Evolutionary conservation across 2,329 filamentous ascomycete species (phyloP).

Genomic region (Fusarium floridanum): DNA sequence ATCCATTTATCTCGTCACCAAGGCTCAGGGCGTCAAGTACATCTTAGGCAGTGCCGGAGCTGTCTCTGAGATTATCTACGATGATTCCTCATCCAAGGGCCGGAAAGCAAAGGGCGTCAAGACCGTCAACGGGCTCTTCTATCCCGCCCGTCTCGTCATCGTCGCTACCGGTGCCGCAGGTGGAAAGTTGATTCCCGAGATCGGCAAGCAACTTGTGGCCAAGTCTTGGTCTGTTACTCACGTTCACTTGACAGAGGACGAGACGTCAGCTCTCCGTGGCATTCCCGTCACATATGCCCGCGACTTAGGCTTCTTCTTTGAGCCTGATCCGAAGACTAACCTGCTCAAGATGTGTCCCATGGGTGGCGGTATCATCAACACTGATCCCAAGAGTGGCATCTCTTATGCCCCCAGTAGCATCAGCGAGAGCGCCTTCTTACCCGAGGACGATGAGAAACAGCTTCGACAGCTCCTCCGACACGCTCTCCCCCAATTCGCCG

Average conservation of each 20-base stretch:
- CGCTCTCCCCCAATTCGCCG: constrained; percentile 63
- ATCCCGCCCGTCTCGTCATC: constrained; percentile 57
- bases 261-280: constrained; percentile 65
- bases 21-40: constrained; percentile 41
- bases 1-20: constrained; percentile 59
- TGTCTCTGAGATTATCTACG: constrained; percentile 43
- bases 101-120: constrained; percentile 31
- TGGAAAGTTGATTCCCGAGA: constrained; percentile 60
- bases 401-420: constrained; percentile 53
- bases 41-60: constrained; percentile 47
- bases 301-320: constrained; percentile 75
- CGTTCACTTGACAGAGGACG: constrained; percentile 66
- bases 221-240: constrained; percentile 72
- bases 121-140: constrained; percentile 25
- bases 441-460: constrained; percentile 64
- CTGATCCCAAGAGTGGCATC: constrained; percentile 45
- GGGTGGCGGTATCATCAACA: constrained; percentile 68
- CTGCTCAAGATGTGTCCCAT: constrained; percentile 72
- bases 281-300: constrained; percentile 72
- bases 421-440: constrained; percentile 62
- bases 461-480: constrained; percentile 64
- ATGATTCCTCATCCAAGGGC: constrained; percentile 11
- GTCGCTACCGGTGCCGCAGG: constrained; percentile 65
- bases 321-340: constrained; percentile 70
- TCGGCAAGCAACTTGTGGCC: constrained; percentile 65